Evolutionary conservation across 2,329 filamentous ascomycete genomes (phyloP).

Genomic region (Penicillium hesseltinei): DNA sequence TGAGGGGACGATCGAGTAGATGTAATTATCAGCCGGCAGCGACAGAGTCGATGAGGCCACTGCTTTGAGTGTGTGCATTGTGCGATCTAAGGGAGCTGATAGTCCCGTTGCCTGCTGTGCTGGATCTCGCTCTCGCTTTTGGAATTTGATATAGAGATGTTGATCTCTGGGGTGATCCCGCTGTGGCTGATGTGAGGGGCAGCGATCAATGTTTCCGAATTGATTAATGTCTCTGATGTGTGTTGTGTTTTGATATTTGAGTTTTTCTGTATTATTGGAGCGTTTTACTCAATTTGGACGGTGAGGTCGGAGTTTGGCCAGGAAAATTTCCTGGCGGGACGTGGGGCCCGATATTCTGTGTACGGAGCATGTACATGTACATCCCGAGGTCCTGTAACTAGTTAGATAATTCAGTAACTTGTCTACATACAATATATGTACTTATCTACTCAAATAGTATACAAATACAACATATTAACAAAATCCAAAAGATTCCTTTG

Average conservation of each 20-base stretch:
- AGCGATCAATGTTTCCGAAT: background rate
- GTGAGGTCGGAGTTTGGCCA: background rate
- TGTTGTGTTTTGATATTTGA: background rate
- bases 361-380: background rate
- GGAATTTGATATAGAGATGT: background rate
- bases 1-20: constrained; percentile 40
- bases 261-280: background rate
- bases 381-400: background rate
- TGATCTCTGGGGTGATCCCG: constrained; percentile 1
- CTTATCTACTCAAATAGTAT: background rate
- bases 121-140: background rate
- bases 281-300: background rate
- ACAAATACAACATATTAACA: background rate
- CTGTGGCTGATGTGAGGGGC: constrained; percentile 8
- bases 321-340: background rate
- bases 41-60: constrained; percentile 39
- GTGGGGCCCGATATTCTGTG: background rate
- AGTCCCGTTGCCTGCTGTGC: background rate
- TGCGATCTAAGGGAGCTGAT: background rate
- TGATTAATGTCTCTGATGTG: background rate
- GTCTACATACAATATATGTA: background rate
- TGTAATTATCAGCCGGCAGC: constrained; percentile 42
- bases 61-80: constrained; percentile 37
- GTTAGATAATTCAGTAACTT: background rate
- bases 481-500: background rate